Percentiles rank a stretch among this genome's conserved stretches.
Evolutionary conservation across 768 basidiomycete species (phyloP).

Genomic region (Leccinum uliginosum): DNA sequence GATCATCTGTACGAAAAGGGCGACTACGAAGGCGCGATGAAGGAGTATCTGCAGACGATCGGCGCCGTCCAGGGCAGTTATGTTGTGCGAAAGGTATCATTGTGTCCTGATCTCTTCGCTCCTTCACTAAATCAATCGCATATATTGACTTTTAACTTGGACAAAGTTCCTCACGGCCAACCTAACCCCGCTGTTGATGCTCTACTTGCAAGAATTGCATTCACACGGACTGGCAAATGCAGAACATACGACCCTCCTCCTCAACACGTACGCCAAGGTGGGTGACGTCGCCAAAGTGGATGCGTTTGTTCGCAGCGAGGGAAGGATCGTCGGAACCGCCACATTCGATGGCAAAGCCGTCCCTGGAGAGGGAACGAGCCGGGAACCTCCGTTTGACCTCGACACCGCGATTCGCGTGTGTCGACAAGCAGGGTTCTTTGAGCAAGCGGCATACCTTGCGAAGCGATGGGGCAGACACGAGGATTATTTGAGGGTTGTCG

Average conservation of each 20-base stretch:
- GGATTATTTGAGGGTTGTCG: constrained; percentile 89
- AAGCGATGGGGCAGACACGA: constrained; percentile 88
- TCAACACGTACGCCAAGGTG: constrained; percentile 97
- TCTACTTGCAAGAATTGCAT: constrained; percentile 95
- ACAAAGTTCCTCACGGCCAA: constrained; percentile 92
- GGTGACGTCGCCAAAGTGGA: constrained; percentile 87
- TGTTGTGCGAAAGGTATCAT: constrained; percentile 85
- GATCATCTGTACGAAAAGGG: constrained; percentile 88
- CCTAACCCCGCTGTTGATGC: constrained; percentile 90
- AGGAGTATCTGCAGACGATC: constrained; percentile 87
- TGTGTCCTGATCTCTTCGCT: background rate
- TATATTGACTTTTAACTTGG: constrained; percentile 1
- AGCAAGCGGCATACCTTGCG: constrained; percentile 91
- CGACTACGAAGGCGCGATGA: constrained; percentile 92
- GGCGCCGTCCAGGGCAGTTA: constrained; percentile 90
- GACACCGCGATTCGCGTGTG: constrained; percentile 97
- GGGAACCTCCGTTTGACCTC: constrained; percentile 91
- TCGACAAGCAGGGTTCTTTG: constrained; percentile 93
- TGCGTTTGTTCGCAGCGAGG: constrained; percentile 87
- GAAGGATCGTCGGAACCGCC: constrained; percentile 36
- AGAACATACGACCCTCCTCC: constrained; percentile 92
- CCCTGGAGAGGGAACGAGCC: constrained; percentile 38
- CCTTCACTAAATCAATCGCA: background rate
- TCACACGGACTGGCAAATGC: constrained; percentile 85
- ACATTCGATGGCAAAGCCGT: constrained; percentile 15